A percentile compares a stretch with the other conserved stretches of the same genome.
Conservation (phyloP, 1,284 basidiomycete genomes). For the Cryptococcus sp. region DNA sequence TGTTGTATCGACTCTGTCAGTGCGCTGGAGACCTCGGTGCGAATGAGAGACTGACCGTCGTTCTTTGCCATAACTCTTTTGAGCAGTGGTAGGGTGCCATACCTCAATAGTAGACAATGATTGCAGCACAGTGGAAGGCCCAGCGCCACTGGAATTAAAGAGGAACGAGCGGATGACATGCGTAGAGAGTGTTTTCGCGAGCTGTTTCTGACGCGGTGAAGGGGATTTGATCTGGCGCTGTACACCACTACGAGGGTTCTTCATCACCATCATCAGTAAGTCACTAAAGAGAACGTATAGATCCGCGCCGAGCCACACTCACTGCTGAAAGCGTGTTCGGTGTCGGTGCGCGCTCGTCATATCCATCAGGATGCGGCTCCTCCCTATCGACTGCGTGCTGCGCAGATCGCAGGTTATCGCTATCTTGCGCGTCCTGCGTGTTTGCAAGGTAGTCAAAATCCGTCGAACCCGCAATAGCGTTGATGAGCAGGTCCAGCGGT, state of each 20-base stretch:
- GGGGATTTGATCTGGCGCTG: neutral
- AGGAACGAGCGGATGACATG: constrained; percentile 7
- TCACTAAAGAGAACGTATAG: constrained; percentile 2
- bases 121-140: neutral
- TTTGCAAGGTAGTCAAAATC: constrained; percentile 10
- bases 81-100: constrained; percentile 47
- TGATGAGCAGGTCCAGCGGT: constrained; percentile 47
- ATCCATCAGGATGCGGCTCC: constrained; percentile 5
- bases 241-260: neutral
- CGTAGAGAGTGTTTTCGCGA: constrained; percentile 9
- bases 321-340: neutral
- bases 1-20: constrained; percentile 3
- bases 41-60: constrained; percentile 31
- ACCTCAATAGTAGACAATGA: constrained; percentile 35
- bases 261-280: no score
- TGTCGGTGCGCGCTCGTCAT: neutral
- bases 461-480: constrained; percentile 39
- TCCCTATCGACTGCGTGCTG: neutral
- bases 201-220: constrained; percentile 15
- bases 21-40: no score
- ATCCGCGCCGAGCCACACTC: neutral
- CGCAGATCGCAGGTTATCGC: neutral
- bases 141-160: neutral
- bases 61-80: constrained; percentile 50
- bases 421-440: neutral